Base-by-base conservation (phyloP, 73 alveolate genomes). In the Halteria grandinella region DNA sequence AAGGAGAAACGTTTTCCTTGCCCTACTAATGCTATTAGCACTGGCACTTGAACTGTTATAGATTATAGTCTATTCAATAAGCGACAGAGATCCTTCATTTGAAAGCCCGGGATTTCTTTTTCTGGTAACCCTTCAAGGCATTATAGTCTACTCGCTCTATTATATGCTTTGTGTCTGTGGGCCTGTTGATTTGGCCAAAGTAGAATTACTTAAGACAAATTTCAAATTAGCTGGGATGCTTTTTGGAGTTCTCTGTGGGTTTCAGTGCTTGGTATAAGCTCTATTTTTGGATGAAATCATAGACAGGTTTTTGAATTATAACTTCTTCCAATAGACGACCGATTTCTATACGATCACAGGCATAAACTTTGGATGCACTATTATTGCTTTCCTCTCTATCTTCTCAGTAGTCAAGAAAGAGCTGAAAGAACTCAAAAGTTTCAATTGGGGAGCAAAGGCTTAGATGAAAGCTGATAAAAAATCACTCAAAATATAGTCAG, bases 121-220 rank as follows among this genome's bases (percentile, higher is more conserved):
- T 39, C 15, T 39, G 15, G 10, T 10, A 25, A 53, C 11, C 29
- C 10, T 53, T 53, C 12, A 53, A 20, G 69, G 69, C 5, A 11
- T 53, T 14, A 20, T 53, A 53, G 7, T 53, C 4, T 53, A 53
- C 29, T 12, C 36, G 4, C 69, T 53, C 40, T 53, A 18, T 23
- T 53, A 53, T 53, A 53, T 53, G 44, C n/a, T 53, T 3, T 53
- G 69, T 20, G 17, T 53, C 11, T 53, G 40, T 18, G 69, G 69
- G 5, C 47, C 69, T 25, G 47, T 53, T 5, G 69, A 53, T 53
- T 6, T 53, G 47, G 69, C 69, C 11, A 53, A 53, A 20, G 29
- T 23, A 18, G 49, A 53, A 20, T 25, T 53, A 45, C 44, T 53
- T 6, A 53, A 25, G 17, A 53, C 20, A 12, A 53, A 53, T 53